Evolutionary conservation across 768 basidiomycete species (phyloP).

Genomic region (Lactarius hengduanensis): DNA sequence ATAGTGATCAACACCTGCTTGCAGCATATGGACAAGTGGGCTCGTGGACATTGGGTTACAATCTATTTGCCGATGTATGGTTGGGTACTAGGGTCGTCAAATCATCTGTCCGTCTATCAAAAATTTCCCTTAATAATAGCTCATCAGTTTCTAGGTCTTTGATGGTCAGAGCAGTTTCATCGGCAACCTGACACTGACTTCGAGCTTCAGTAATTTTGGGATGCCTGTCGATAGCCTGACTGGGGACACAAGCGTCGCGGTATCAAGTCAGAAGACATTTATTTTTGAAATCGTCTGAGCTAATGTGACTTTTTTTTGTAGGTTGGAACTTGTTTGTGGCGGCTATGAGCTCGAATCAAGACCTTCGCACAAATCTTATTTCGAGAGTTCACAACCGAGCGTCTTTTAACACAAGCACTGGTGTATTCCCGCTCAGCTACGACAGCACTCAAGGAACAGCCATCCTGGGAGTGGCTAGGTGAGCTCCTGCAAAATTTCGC

Average conservation of each 20-base stretch:
- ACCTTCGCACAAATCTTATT: too few species aligned
- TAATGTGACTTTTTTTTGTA: background rate
- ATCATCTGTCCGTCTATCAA: background rate
- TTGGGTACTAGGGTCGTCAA: background rate
- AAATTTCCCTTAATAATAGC: too few species aligned
- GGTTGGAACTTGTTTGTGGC: background rate
- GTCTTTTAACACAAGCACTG: too few species aligned
- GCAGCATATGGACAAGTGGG: background rate
- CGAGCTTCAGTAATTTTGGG: background rate
- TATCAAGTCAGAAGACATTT: background rate
- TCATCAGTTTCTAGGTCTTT: constrained; percentile 38
- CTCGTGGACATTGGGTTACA: background rate
- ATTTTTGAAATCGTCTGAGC: background rate
- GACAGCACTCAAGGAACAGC: too few species aligned
- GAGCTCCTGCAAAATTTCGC: too few species aligned
- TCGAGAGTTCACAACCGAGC: too few species aligned
- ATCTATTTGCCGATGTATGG: background rate
- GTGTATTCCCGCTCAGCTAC: too few species aligned
- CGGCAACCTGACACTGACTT: constrained; percentile 36
- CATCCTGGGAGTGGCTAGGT: too few species aligned
- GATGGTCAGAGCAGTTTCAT: constrained; percentile 52
- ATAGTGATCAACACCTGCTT: background rate
- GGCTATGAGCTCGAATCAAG: background rate
- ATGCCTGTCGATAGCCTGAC: background rate
- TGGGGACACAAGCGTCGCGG: background rate